Conservation (phyloP, 352 stramenopile species). For the Phytophthora citricola region DNA sequence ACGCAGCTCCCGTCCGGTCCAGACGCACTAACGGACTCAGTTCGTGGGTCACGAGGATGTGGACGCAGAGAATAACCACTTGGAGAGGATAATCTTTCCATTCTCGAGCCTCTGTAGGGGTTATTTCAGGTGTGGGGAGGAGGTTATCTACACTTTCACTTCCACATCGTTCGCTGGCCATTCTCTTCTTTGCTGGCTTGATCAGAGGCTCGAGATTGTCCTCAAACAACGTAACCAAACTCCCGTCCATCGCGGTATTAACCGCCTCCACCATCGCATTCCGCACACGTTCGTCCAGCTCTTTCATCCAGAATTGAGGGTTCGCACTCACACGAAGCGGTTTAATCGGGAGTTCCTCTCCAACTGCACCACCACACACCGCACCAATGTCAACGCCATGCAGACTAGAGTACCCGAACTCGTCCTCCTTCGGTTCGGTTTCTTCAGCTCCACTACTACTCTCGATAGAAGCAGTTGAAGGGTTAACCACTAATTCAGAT, state of each 20-base stretch:
- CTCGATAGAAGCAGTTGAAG: neutral
- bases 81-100: conserved; percentile 60
- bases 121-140: conserved; percentile 5
- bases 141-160: conserved; percentile 5
- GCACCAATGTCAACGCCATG: conserved; percentile 50
- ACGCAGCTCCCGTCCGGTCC: conserved; percentile 46
- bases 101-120: neutral
- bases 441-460: no score
- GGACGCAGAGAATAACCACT: conserved; percentile 61
- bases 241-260: conserved; percentile 41
- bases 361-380: conserved; percentile 34
- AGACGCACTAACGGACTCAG: conserved; percentile 45
- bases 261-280: conserved; percentile 47
- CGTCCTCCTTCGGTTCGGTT: neutral
- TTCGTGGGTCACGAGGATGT: conserved; percentile 68
- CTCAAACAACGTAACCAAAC: conserved; percentile 49
- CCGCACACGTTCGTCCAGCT: conserved; percentile 51
- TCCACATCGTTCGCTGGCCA: neutral
- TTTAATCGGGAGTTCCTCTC: conserved; percentile 50
- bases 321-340: conserved; percentile 49
- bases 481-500: conserved; percentile 2
- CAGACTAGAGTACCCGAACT: conserved; percentile 1
- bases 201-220: conserved; percentile 52
- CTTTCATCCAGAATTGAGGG: conserved; percentile 75
- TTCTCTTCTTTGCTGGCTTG: conserved; percentile 26